Conservation (phyloP, 2,329 filamentous ascomycete genomes). For the Plenodomus tracheiphilus region DNA sequence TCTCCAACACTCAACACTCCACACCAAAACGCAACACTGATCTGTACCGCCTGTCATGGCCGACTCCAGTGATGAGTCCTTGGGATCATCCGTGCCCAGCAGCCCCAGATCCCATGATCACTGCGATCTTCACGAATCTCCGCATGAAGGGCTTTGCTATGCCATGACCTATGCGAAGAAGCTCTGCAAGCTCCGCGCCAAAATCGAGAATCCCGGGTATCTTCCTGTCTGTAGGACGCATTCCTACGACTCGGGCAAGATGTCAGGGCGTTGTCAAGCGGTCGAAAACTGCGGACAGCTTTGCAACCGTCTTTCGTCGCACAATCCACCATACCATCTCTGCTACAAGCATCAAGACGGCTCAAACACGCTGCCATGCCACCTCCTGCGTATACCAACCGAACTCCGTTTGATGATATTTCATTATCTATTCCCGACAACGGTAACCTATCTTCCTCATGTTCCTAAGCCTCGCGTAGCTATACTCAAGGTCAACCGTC, state of each 20-base stretch:
- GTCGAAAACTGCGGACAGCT: constrained; percentile 14
- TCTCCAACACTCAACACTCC: neutral
- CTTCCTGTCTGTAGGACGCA: constrained; percentile 10
- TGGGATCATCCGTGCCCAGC: neutral
- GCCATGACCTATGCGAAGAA: constrained; percentile 2
- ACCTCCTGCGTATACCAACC: constrained; percentile 14
- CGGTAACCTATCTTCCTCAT: neutral
- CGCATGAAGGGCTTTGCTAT: constrained; percentile 1
- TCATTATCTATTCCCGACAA: constrained; percentile 15
- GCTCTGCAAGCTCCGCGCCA: constrained; percentile 5
- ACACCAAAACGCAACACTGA: neutral
- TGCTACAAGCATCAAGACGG: constrained; percentile 14
- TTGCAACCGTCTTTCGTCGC: constrained; percentile 10
- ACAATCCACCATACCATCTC: constrained; percentile 11
- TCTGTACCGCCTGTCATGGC: neutral
- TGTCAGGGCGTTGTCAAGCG: constrained; percentile 18
- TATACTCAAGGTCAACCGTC: constrained; percentile 14
- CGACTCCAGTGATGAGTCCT: neutral
- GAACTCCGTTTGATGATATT: constrained; percentile 23
- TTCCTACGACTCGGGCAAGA: neutral
- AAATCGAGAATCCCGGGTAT: constrained; percentile 1
- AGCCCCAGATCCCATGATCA: neutral
- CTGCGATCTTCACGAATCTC: constrained; percentile 7
- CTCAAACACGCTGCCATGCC: constrained; percentile 15
- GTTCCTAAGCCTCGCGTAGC: neutral